Base-by-base conservation (phyloP, 2,329 filamentous ascomycete species). In the Cylindrodendrum hubeiense region DNA sequence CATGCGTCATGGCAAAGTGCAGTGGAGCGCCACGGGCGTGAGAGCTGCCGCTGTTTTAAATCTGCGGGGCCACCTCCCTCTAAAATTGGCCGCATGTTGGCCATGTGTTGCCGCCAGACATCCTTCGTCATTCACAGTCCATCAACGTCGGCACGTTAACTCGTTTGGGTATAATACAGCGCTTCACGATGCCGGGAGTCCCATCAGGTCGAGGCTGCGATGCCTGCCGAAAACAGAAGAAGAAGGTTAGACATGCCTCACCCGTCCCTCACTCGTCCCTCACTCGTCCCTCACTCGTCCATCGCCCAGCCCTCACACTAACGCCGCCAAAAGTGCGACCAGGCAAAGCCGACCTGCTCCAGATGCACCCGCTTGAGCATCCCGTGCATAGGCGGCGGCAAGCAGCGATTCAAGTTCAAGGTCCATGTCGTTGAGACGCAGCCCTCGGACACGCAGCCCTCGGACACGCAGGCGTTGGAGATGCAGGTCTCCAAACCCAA, bases 221-320 rank as follows among this genome's bases (percentile, higher is more conserved):
- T 60, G 83, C 78, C 15, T 87, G 84, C 68, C 81, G 84, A 34
- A 83, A 80, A 67, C 82, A 85, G 67, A 86, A 86, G 80, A 86
- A 87, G 74, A 86, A 86, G 81, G 85, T 84, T 73, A 15, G 72
- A 60, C n/a, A n/a, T n/a, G n/a, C 22, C 13, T 12, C 52, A 24
- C 22, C 24, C 37, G 6, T 15, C 19, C 46, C 49, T 37, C 13
- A 26, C 13, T 24, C 39, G 5, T 13, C 19, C 46, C 44, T 37
- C 9, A 26, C 13, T n/a, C n/a, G n/a, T n/a, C n/a, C 26, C 41
- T 4, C 51, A 33, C 17, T 10, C 7, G 21, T 26, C 26, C 22
- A 3, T n/a, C 10, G n/a, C 33, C 33, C 17, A 15, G n/a, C 12
- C 12, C 22, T 17, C 4, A 12, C 41, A 53, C 41, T 58, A 44